Conservation (phyloP, 225 moss, liverwort and hornwort genomes). For the Pseudisothecium myosuroides region DNA sequence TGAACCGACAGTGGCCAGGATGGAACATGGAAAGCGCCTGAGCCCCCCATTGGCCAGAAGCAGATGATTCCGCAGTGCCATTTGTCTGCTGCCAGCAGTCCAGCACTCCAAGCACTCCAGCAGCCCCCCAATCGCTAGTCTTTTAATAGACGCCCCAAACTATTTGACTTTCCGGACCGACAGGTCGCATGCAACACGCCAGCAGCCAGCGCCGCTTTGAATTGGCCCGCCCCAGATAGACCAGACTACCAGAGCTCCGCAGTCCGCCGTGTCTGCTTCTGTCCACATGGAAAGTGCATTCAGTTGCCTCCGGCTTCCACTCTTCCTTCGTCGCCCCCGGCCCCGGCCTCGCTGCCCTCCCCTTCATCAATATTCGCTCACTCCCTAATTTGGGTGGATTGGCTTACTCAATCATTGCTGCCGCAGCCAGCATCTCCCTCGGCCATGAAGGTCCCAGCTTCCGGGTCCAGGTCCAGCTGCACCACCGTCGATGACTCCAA, state of each 20-base stretch:
- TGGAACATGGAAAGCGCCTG: background rate
- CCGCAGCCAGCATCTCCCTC: background rate
- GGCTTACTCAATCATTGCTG: background rate
- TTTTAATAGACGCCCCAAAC: background rate
- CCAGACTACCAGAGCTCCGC: background rate
- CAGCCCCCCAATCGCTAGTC: background rate
- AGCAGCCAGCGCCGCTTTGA: background rate
- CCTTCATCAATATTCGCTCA: background rate
- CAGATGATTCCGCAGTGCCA: slow-evolving; percentile 7
- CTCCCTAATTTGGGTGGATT: background rate
- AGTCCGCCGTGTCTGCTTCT: no score
- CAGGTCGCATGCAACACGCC: slow-evolving; percentile 11
- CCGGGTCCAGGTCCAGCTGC: background rate
- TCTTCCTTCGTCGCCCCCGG: background rate
- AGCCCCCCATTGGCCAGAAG: background rate
- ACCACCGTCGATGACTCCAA: background rate
- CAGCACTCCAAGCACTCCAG: background rate
- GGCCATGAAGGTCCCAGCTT: background rate
- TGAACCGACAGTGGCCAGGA: slow-evolving; percentile 18
- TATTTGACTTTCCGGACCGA: slow-evolving; percentile 23
- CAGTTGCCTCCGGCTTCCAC: background rate
- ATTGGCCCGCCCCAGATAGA: background rate
- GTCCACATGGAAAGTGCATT: background rate
- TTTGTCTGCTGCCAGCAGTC: background rate
- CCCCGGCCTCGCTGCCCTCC: background rate